Evolutionary conservation across 148 eudicot genomes (phyloP).

Genomic region (Polygonum aviculare): DNA sequence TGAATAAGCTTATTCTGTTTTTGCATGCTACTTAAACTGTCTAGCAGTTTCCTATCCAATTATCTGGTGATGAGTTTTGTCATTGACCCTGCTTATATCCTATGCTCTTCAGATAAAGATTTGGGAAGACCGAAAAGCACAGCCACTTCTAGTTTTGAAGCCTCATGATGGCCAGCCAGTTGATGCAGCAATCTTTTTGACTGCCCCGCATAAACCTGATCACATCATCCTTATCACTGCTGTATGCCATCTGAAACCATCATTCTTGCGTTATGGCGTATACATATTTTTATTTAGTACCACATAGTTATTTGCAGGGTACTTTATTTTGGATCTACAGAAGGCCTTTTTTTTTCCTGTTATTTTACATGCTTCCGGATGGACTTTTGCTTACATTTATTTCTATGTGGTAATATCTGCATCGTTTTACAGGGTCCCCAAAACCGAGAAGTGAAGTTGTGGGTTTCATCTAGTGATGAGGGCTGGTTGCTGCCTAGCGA

Average conservation of each 20-base stretch:
- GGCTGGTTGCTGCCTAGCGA: slow-evolving; percentile 99
- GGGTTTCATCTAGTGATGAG: slow-evolving; percentile 91
- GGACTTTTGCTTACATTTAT: neutral
- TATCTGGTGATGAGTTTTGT: neutral
- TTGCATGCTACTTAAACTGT: slow-evolving; percentile 1
- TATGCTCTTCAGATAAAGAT: slow-evolving; percentile 64
- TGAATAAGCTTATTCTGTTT: neutral
- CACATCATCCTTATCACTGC: slow-evolving; percentile 88
- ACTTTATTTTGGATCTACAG: neutral
- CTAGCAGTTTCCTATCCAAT: neutral
- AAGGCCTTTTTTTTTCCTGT: neutral
- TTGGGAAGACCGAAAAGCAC: slow-evolving; percentile 86
- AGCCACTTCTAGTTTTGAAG: slow-evolving; percentile 69
- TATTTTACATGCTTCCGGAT: neutral
- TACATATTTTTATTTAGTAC: neutral
- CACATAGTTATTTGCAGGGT: neutral
- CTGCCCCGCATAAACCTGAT: slow-evolving; percentile 83
- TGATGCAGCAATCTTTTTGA: slow-evolving; percentile 77
- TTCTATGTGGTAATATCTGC: neutral
- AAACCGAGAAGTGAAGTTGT: slow-evolving; percentile 82
- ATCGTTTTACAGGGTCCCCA: slow-evolving; percentile 56
- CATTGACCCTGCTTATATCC: neutral
- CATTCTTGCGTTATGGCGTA: slow-evolving; percentile 1
- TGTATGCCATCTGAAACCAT: slow-evolving; percentile 31
- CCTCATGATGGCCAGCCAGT: slow-evolving; percentile 95